Evolutionary conservation across 2,329 filamentous ascomycete species (phyloP).

Genomic region (Claviceps quebecensis): DNA sequence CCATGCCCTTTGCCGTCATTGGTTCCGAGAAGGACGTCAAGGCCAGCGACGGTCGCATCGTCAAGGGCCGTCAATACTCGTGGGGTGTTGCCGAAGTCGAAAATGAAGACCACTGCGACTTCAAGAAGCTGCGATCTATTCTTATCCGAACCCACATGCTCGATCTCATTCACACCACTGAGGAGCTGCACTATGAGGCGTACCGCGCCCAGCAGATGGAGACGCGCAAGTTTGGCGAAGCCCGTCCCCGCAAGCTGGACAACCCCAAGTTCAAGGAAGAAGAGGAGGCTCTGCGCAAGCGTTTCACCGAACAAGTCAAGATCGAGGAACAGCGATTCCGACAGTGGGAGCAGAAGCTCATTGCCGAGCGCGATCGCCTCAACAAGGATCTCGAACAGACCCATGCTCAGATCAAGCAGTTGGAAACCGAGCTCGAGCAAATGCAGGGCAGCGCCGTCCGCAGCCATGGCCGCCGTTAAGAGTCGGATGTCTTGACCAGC

Average conservation of each 20-base stretch:
- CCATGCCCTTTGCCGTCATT: constrained; percentile 98
- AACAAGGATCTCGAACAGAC: constrained; percentile 99
- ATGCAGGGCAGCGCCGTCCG: constrained; percentile 85
- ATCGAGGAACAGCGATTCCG: constrained; percentile 98
- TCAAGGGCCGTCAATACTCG: constrained; percentile 97
- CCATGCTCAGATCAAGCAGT: constrained; percentile 83
- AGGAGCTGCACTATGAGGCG: constrained; percentile 97
- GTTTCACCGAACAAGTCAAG: constrained; percentile 99
- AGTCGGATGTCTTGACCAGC: neutral
- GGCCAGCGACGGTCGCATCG: constrained; percentile 86
- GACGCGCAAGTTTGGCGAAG: constrained; percentile 98
- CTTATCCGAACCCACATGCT: constrained; percentile 99
- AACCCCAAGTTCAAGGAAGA: constrained; percentile 99
- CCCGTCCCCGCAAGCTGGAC: constrained; percentile 90
- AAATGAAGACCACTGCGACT: constrained; percentile 99
- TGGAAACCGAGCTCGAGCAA: constrained; percentile 82
- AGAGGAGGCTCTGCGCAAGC: constrained; percentile 94
- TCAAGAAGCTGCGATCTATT: constrained; percentile 99
- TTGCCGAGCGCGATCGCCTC: constrained; percentile 92
- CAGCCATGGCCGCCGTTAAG: constrained; percentile 83
- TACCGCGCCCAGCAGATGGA: constrained; percentile 99
- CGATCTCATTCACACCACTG: constrained; percentile 97
- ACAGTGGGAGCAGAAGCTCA: constrained; percentile 99
- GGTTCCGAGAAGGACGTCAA: constrained; percentile 99
- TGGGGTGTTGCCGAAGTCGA: constrained; percentile 99